phyloP scores from a whole-genome alignment of 441 rosid species.

The Lepidium campestre region DNA sequence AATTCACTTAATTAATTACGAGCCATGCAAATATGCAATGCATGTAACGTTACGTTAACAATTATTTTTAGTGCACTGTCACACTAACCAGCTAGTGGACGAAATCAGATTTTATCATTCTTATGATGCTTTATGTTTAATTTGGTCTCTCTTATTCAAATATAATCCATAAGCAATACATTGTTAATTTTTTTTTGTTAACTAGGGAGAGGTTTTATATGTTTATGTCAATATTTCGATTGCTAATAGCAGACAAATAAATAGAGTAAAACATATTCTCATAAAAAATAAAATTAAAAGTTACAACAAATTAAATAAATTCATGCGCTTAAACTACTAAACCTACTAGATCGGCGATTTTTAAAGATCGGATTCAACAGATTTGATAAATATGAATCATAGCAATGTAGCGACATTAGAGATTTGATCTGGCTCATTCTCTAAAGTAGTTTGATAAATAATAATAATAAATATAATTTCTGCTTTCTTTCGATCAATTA shows the following conservation, averaged over 20 bases:
- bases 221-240: no score
- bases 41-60: slow-evolving; percentile 10
- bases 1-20: slow-evolving; percentile 11
- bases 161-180: background rate
- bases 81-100: slow-evolving; percentile 17
- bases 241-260: no score
- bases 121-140: slow-evolving; percentile 1
- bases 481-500: background rate
- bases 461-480: background rate
- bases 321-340: no score
- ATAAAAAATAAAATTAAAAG: no score
- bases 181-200: no score
- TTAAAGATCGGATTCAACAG: no score
- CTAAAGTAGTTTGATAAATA: background rate
- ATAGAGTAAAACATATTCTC: no score
- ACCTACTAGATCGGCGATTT: no score
- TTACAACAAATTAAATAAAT: no score
- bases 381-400: background rate
- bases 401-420: background rate
- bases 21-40: slow-evolving; percentile 27
- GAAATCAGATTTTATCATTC: slow-evolving; percentile 1
- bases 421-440: background rate
- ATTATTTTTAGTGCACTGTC: background rate
- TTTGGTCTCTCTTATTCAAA: background rate
- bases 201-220: no score